Evolutionary conservation across 2,329 filamentous ascomycete genomes (phyloP).

Genomic region (Fusarium nisikadoi): DNA sequence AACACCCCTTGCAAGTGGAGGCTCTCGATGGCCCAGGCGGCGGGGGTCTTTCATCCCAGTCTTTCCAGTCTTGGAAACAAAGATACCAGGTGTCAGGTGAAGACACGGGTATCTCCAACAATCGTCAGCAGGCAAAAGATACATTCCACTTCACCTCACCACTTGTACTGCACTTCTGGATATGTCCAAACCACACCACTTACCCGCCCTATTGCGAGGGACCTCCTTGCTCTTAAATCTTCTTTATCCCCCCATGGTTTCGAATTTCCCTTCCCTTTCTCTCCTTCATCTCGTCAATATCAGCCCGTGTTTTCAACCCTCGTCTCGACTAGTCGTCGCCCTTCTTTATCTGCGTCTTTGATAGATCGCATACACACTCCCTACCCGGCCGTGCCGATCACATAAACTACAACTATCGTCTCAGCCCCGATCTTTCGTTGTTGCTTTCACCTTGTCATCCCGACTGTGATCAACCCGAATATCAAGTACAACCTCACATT

Average conservation of each 20-base stretch:
- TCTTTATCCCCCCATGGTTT: conserved; percentile 33
- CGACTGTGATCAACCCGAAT: conserved; percentile 36
- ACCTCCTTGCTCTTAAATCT: conserved; percentile 39
- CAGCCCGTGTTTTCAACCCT: conserved; percentile 38
- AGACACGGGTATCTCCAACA: conserved; percentile 8
- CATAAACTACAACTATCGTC: conserved; percentile 33
- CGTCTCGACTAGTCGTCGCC: conserved; percentile 40
- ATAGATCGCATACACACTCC: conserved; percentile 55
- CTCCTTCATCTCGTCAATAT: conserved; percentile 40
- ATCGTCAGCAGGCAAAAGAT: neutral
- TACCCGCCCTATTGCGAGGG: conserved; percentile 14
- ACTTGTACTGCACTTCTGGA: conserved; percentile 17
- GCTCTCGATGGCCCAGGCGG: conserved; percentile 16
- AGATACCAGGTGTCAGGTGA: conserved; percentile 19
- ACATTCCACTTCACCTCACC: neutral
- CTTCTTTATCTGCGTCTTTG: conserved; percentile 59
- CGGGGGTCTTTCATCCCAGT: neutral
- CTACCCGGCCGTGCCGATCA: conserved; percentile 51
- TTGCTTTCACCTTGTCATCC: conserved; percentile 26
- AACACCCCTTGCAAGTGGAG: conserved; percentile 35
- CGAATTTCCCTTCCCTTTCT: conserved; percentile 24
- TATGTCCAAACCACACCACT: conserved; percentile 10
- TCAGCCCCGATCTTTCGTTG: conserved; percentile 31
- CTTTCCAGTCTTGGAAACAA: conserved; percentile 17
- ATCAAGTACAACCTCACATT: conserved; percentile 20